Conservation (phyloP, 495 filamentous ascomycete genomes). For the Penicillium riverlandense region DNA sequence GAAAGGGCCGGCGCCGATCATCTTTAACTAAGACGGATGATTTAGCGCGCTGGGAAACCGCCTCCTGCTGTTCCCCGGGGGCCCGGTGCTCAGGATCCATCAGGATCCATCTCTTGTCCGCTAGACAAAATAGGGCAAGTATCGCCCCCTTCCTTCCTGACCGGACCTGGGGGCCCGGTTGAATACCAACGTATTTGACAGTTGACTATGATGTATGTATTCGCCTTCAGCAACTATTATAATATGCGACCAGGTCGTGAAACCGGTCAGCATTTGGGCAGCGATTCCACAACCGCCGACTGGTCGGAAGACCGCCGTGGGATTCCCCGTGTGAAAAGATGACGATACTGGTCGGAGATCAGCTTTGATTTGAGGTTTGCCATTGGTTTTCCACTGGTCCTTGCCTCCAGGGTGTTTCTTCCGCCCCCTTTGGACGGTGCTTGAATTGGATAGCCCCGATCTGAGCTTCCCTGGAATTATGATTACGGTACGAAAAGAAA, state of each 20-base stretch:
- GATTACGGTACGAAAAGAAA: not conserved
- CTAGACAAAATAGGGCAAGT: slow-evolving; percentile 10
- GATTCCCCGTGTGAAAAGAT: not conserved
- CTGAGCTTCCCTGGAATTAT: slow-evolving; percentile 17
- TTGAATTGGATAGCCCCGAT: slow-evolving; percentile 26
- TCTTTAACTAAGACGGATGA: slow-evolving; percentile 23
- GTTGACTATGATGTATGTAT: too few relatives aligned
- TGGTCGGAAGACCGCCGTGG: too few relatives aligned
- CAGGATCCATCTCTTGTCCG: slow-evolving; percentile 19
- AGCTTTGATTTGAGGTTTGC: slow-evolving; percentile 3
- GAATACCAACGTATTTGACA: slow-evolving; percentile 6
- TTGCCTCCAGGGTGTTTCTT: slow-evolving; percentile 17
- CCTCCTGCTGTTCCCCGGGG: slow-evolving; percentile 32
- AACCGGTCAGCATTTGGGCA: too few relatives aligned
- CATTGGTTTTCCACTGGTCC: slow-evolving; percentile 29
- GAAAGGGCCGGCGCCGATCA: slow-evolving; percentile 18
- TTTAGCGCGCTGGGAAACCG: slow-evolving; percentile 25
- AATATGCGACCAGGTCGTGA: too few relatives aligned
- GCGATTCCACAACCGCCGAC: too few relatives aligned
- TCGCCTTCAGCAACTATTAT: too few relatives aligned
- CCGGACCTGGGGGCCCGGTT: slow-evolving; percentile 10
- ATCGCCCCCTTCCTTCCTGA: slow-evolving; percentile 4
- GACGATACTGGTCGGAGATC: slow-evolving; percentile 7
- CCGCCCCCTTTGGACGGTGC: slow-evolving; percentile 6
- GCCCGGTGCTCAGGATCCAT: slow-evolving; percentile 27